phyloP scores from a whole-genome alignment of 108 stramenopile genomes.

The Skeletonema potamos region DNA sequence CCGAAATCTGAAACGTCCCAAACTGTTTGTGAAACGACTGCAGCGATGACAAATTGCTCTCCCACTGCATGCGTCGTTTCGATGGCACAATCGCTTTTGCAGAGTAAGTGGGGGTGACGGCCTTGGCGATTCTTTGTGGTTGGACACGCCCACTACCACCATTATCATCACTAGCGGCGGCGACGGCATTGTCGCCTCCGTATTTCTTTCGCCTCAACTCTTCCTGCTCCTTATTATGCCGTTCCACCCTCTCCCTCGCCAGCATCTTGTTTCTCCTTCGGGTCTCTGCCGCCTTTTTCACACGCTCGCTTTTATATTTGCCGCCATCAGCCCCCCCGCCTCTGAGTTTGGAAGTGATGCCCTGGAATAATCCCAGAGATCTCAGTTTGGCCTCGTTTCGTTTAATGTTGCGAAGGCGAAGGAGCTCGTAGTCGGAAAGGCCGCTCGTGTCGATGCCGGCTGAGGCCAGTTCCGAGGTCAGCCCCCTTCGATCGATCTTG shows the following conservation, averaged over 20 bases:
- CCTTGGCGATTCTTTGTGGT: slow-evolving; percentile 1
- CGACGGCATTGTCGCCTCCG: background rate
- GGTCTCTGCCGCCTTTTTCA: slow-evolving; percentile 1
- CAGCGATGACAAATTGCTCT: background rate
- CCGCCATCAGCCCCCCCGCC: background rate
- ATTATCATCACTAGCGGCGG: background rate
- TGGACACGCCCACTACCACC: background rate
- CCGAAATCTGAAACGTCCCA: background rate
- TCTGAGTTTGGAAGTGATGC: background rate
- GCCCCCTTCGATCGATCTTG: background rate
- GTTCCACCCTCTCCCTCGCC: background rate
- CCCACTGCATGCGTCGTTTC: background rate
- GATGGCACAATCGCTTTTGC: background rate
- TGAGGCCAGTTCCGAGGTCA: background rate
- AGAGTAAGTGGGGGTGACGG: background rate
- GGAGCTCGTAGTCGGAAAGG: slow-evolving; percentile 47
- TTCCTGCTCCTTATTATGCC: background rate
- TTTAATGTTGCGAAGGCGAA: slow-evolving; percentile 38
- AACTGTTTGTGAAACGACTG: background rate
- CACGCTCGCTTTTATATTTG: background rate
- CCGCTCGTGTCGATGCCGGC: slow-evolving; percentile 1
- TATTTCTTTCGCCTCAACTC: background rate
- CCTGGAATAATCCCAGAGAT: slow-evolving; percentile 15
- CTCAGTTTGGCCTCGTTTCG: slow-evolving; percentile 44
- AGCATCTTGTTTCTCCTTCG: background rate